A percentile compares a stretch with the other conserved stretches of the same genome.
These are phyloP conservation scores for Pseudocercospora crystallina DNA, from an alignment of 2,329 filamentous ascomycete genomes.

Conservation along the genomic window DNA sequence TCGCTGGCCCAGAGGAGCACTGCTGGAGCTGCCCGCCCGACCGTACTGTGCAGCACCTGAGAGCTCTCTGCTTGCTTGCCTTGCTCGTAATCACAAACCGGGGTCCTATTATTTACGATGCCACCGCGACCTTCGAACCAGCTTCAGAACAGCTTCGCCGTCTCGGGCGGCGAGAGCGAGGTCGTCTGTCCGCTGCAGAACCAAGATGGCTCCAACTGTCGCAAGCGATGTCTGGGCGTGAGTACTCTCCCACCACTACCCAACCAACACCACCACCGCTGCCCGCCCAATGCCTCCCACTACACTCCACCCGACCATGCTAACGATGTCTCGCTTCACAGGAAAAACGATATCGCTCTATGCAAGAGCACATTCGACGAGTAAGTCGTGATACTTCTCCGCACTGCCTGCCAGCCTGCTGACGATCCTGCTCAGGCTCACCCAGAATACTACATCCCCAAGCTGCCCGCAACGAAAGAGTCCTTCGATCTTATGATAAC, in stretches of 20 bases:
- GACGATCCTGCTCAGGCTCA: constrained; percentile 57
- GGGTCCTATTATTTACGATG: background rate
- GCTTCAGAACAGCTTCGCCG: constrained; percentile 60
- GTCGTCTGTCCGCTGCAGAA: constrained; percentile 95
- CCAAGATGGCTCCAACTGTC: constrained; percentile 93
- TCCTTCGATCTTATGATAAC: constrained; percentile 97
- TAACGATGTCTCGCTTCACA: constrained; percentile 46
- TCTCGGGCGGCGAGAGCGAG: constrained; percentile 89
- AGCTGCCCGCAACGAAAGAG: constrained; percentile 96
- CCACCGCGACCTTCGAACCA: background rate
- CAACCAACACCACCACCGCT: constrained; percentile 1
- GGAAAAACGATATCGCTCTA: constrained; percentile 96
- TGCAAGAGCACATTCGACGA: constrained; percentile 98
- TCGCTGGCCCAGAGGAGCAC: too few species aligned
- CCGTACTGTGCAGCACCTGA: too few species aligned
- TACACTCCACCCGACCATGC: background rate
- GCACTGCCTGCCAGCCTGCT: too few species aligned
- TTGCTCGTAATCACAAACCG: too few species aligned
- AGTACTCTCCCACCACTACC: constrained; percentile 53
- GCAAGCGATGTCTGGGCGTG: constrained; percentile 97
- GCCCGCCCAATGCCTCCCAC: background rate
- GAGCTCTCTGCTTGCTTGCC: too few species aligned
- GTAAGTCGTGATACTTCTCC: too few species aligned
- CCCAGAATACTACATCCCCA: constrained; percentile 94
- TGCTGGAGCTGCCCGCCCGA: too few species aligned